A percentile compares a stretch with the other conserved stretches of the same genome.
These are phyloP conservation scores for Saccharomycopsis amapae DNA, from an alignment of 805 yeast genomes.

Conservation along the genomic window DNA sequence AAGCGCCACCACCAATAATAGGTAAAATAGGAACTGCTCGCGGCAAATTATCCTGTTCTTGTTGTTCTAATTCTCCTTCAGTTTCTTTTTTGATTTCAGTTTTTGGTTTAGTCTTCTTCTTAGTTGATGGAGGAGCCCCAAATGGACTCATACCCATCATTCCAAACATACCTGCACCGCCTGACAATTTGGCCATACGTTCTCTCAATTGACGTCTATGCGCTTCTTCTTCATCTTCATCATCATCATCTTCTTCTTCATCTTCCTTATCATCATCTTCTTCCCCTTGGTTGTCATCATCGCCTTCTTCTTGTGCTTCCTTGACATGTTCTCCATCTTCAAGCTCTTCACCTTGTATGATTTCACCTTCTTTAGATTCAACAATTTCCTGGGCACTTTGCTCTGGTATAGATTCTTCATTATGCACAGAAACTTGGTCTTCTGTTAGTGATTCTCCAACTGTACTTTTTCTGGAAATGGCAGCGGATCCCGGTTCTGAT, in stretches of 20 bases:
- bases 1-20: background rate
- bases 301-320: constrained; percentile 19
- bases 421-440: too few relatives aligned
- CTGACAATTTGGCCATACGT: constrained; percentile 20
- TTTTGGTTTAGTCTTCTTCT: constrained; percentile 10
- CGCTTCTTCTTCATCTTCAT: constrained; percentile 17
- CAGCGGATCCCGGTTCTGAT: background rate
- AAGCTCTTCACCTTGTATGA: background rate
- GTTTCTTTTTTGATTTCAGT: background rate
- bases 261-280: constrained; percentile 24
- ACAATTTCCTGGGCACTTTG: background rate
- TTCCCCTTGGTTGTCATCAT: constrained; percentile 11
- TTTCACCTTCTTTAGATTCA: background rate
- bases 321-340: background rate
- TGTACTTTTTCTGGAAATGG: background rate
- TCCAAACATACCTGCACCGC: constrained; percentile 24
- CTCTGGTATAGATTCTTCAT: too few relatives aligned
- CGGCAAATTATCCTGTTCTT: constrained; percentile 6
- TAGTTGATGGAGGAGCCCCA: constrained; percentile 8
- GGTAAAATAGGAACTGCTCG: constrained; percentile 19
- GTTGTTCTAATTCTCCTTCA: constrained; percentile 3
- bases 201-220: constrained; percentile 19
- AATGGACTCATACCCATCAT: constrained; percentile 27
- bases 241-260: constrained; percentile 20
- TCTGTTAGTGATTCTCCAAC: background rate